Conservation (phyloP, 768 basidiomycete species). For the Boletus vermiculosoides region DNA sequence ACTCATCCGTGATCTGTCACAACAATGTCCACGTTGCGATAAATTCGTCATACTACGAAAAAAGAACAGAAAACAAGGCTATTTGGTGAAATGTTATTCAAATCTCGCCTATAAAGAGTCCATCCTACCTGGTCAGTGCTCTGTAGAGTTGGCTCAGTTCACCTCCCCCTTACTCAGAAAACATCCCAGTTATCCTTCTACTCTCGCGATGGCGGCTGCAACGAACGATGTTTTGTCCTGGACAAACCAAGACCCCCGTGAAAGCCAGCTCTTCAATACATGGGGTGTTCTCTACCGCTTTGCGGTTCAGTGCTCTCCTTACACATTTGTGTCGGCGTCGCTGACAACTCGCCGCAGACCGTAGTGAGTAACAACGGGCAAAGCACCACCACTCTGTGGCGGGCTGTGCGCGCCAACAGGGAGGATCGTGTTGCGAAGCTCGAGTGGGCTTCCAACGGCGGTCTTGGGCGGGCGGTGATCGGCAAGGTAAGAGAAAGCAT, state of each 20-base stretch:
- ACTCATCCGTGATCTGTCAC: slow-evolving; percentile 68
- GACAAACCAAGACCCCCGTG: slow-evolving; percentile 84
- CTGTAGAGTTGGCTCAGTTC: slow-evolving; percentile 26
- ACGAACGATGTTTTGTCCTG: slow-evolving; percentile 76
- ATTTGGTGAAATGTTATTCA: slow-evolving; percentile 46
- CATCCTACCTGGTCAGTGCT: slow-evolving; percentile 10
- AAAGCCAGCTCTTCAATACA: slow-evolving; percentile 78
- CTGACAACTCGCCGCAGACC: slow-evolving; percentile 49
- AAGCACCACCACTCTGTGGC: slow-evolving; percentile 75
- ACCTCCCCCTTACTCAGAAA: slow-evolving; percentile 34
- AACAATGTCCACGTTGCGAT: slow-evolving; percentile 74
- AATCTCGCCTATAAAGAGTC: slow-evolving; percentile 56
- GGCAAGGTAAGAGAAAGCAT: slow-evolving; percentile 60
- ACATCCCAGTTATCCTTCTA: slow-evolving; percentile 34
- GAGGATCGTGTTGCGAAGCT: slow-evolving; percentile 87
- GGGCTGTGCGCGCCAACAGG: slow-evolving; percentile 78
- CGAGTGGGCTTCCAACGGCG: slow-evolving; percentile 82
- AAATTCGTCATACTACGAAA: slow-evolving; percentile 52
- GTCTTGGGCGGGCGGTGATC: slow-evolving; percentile 80
- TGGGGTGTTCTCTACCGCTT: slow-evolving; percentile 83
- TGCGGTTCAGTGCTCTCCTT: slow-evolving; percentile 47
- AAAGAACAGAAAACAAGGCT: slow-evolving; percentile 37
- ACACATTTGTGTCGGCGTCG: slow-evolving; percentile 17
- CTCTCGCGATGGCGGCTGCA: slow-evolving; percentile 47
- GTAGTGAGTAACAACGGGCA: slow-evolving; percentile 59